Percentiles rank a stretch among this genome's conserved stretches.
Evolutionary conservation across 2,329 filamentous ascomycete genomes (phyloP).

Genomic region (Trichophyton schoenleinii): DNA sequence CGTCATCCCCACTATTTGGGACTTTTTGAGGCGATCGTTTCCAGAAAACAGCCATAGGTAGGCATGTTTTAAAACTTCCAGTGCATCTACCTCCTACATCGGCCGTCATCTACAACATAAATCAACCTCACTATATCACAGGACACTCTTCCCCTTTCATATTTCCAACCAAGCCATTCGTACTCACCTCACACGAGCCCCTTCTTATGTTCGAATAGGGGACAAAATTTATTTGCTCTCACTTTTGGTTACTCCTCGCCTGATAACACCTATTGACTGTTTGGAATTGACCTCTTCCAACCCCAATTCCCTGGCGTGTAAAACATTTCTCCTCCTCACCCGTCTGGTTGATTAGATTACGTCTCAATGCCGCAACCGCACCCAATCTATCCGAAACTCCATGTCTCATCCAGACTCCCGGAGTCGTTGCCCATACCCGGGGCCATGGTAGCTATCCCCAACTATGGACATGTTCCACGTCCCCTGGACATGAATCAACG

Average conservation of each 20-base stretch:
- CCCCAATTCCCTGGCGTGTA: neutral
- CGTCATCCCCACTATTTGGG: slow-evolving; percentile 6
- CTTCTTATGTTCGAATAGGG: neutral
- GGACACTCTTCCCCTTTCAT: neutral
- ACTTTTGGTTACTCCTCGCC: neutral
- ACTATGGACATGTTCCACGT: slow-evolving; percentile 17
- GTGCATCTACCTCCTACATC: neutral
- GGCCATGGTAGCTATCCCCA: slow-evolving; percentile 21
- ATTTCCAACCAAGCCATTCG: slow-evolving; percentile 4
- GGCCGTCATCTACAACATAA: neutral
- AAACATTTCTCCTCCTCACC: neutral
- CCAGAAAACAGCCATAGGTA: neutral
- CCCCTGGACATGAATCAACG: slow-evolving; percentile 25
- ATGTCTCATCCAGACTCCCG: slow-evolving; percentile 23
- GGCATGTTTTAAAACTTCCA: neutral
- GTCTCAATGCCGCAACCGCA: slow-evolving; percentile 15
- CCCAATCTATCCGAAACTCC: slow-evolving; percentile 24
- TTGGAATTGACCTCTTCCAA: neutral
- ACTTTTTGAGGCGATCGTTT: neutral
- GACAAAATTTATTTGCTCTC: neutral
- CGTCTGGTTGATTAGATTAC: neutral
- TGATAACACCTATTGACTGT: neutral
- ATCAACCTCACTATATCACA: slow-evolving; percentile 2
- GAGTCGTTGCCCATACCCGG: slow-evolving; percentile 25
- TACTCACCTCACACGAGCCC: neutral